These are phyloP conservation scores for Rhododendron molle DNA, from an alignment of 148 eudicot genomes.

Conservation along the genomic window DNA sequence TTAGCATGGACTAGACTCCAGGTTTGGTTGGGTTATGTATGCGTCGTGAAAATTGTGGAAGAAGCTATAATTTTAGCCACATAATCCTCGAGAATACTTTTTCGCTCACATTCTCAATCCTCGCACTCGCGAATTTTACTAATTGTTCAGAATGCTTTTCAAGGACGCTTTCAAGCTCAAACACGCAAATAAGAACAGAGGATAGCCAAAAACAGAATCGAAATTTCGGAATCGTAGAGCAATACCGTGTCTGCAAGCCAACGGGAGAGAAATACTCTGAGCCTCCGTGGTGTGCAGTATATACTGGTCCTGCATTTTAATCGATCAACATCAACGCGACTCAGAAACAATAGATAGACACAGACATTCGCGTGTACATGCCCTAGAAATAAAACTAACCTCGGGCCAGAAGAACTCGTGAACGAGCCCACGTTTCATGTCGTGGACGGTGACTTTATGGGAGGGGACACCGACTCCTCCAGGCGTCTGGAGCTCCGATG, in stretches of 20 bases:
- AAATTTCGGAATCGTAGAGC: conserved; percentile 6
- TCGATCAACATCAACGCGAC: not conserved
- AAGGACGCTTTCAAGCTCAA: not conserved
- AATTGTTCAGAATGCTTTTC: not conserved
- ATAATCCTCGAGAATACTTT: not conserved
- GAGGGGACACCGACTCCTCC: conserved; percentile 28
- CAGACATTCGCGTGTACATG: not conserved
- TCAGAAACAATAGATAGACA: not conserved
- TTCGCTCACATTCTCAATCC: not conserved
- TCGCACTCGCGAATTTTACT: not conserved
- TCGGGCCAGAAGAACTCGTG: conserved; percentile 84
- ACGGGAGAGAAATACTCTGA: conserved; percentile 76
- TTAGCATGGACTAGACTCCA: too few species aligned
- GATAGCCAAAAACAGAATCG: not conserved
- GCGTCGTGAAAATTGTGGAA: too few species aligned
- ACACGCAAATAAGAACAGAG: not conserved
- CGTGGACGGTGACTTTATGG: conserved; percentile 70
- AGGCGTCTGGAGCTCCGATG: conserved; percentile 42
- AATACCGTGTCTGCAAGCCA: conserved; percentile 97
- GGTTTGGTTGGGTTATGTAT: too few species aligned
- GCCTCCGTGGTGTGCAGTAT: conserved; percentile 87
- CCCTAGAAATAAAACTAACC: conserved; percentile 27
- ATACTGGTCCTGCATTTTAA: conserved; percentile 63
- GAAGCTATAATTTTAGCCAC: not conserved
- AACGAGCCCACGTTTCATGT: conserved; percentile 63